Evolutionary conservation across 768 basidiomycete genomes (phyloP), one percentile per base, ranked within the genome.

Genomic region (Serendipita sp.): DNA sequence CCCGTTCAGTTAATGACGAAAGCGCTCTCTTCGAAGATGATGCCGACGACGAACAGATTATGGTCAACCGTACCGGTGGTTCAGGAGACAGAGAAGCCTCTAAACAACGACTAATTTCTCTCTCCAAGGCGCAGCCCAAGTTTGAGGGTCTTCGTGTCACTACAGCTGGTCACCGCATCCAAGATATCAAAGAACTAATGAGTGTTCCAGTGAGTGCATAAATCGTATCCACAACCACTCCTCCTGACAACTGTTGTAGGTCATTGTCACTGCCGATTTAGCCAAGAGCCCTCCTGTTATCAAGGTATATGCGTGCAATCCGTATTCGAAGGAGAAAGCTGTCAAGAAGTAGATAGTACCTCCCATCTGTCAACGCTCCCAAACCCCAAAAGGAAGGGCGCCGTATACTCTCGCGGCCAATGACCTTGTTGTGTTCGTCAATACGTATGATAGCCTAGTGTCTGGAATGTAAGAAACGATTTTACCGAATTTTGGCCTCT

Each of bases 261-360:
- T 94, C 69, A 94, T 96, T 70, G 86, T 96, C 69, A 94, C 92
- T 45, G 91, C 91, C 36, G 93, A 97, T 73, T 75, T 95, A 69
- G 91, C 91, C 66, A 96, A 95, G 82, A 91, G 88, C 69, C 93
- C 93, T 44, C 93, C 93, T 3, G 90, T 97, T 70, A 88, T 98
- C 79, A 94, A 96, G 75, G 92, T 98, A 64, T 93, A 93, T 79
- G 92, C 91, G 70, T 88, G 92, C 70, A 93, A 93, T 72, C 92
- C 92, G 5, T 94, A 89, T 73, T 85, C 89, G 45, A 80, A 80
- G 66, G 74, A 76, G 67, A 81, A 80, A 73, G 55, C 10, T 29
- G 55, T 18, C 18, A 18, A 31, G 29, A 50, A 50, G 44, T 50
- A 53, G 31, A 11, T 36, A n/a, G 36, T 34, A n/a, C 4, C 34